A percentile compares a stretch with the other conserved stretches of the same genome.
Conservation (phyloP, 1,284 basidiomycete genomes). For the Malassezia caprae region DNA sequence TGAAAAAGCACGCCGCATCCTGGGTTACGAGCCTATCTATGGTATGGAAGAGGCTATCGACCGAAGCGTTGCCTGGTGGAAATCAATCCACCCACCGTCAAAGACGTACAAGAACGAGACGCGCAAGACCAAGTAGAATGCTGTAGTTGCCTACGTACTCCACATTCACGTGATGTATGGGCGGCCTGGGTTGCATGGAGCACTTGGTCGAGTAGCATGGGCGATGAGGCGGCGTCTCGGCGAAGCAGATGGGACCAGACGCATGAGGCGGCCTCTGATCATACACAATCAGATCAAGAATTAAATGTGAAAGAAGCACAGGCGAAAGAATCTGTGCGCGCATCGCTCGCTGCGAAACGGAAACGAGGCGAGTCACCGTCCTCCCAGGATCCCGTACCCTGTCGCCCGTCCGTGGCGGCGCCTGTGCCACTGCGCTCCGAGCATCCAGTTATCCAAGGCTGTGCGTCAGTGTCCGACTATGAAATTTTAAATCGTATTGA, state of each 20-base stretch:
- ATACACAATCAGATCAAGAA: neutral
- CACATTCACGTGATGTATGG: neutral
- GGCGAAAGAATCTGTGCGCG: conserved; percentile 9
- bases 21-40: conserved; percentile 86
- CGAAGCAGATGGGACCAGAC: neutral
- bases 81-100: conserved; percentile 4
- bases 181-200: neutral
- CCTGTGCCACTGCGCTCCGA: neutral
- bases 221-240: neutral
- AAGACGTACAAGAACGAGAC: conserved; percentile 3
- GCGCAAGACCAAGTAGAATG: conserved; percentile 14
- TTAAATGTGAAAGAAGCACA: neutral
- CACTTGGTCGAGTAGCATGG: neutral
- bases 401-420: neutral
- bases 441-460: conserved; percentile 28
- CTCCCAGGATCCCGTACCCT: neutral
- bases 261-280: neutral
- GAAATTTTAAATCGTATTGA: conserved; percentile 82
- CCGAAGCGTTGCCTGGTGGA: conserved; percentile 56
- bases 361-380: neutral
- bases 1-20: conserved; percentile 78
- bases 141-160: neutral
- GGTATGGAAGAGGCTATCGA: conserved; percentile 79
- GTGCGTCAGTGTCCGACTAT: conserved; percentile 33
- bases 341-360: neutral